A percentile compares a stretch with the other conserved stretches of the same genome.
phyloP scores from a whole-genome alignment of 495 filamentous ascomycete species.

The Penicillium coffeae region DNA sequence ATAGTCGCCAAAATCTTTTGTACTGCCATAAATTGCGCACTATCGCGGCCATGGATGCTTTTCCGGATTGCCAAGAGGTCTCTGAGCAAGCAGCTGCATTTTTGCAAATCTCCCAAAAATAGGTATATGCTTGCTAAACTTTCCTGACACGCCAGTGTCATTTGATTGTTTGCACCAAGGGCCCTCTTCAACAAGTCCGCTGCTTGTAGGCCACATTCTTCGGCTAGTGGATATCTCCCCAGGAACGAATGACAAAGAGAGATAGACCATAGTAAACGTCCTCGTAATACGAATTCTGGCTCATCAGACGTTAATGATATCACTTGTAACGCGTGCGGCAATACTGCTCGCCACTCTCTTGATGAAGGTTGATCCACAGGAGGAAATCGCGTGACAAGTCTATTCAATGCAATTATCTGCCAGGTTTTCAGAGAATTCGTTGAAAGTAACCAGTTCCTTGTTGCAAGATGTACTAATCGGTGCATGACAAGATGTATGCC shows the following conservation, averaged over 20 bases:
- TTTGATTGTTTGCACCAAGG: not conserved
- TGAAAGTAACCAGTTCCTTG: slow-evolving; percentile 26
- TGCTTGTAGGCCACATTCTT: not conserved
- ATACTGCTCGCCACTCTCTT: not conserved
- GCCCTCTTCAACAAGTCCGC: not conserved
- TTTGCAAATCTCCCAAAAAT: not conserved
- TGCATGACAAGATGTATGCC: slow-evolving; percentile 16
- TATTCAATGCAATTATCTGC: slow-evolving; percentile 5
- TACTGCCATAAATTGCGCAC: not conserved
- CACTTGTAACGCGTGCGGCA: not conserved
- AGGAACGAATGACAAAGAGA: not conserved
- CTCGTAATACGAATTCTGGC: not conserved
- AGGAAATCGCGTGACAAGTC: slow-evolving; percentile 20
- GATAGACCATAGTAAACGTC: not conserved
- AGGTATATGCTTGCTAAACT: not conserved
- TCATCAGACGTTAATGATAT: not conserved
- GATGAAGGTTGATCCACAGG: slow-evolving; percentile 12
- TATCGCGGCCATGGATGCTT: not conserved
- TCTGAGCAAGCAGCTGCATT: not conserved
- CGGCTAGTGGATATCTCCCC: not conserved
- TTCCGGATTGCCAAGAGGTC: not conserved
- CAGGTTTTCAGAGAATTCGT: not conserved
- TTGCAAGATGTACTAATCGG: slow-evolving; percentile 35
- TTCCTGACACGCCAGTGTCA: not conserved
- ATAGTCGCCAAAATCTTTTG: not conserved